These are phyloP conservation scores for Coemansia sp. DNA, from an alignment of 192 early-diverging fungal species.

Conservation along the genomic window DNA sequence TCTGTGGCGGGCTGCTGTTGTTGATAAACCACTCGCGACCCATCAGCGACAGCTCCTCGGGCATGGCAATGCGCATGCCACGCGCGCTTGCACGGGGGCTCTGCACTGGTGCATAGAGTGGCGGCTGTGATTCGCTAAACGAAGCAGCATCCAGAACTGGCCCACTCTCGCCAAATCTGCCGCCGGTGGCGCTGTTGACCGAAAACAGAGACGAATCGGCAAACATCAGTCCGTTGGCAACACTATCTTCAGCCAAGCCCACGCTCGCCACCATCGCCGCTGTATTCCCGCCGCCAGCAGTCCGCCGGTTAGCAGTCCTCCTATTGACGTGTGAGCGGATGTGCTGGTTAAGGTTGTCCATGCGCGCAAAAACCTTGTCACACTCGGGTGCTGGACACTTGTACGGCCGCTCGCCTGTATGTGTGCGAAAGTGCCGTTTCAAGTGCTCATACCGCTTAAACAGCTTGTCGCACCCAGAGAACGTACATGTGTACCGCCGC, in stretches of 20 bases:
- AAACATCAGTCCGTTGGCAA: not conserved
- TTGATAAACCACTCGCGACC: constrained; percentile 20
- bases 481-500: constrained; percentile 42
- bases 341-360: constrained; percentile 70
- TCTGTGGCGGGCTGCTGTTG: not conserved
- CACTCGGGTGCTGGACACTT: constrained; percentile 64
- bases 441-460: constrained; percentile 76
- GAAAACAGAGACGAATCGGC: not conserved
- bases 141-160: not conserved
- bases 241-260: not conserved
- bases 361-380: constrained; percentile 72
- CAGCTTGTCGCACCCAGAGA: constrained; percentile 58
- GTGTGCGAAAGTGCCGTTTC: constrained; percentile 70
- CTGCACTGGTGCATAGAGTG: not conserved
- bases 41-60: constrained; percentile 20
- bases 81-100: not conserved
- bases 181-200: not conserved
- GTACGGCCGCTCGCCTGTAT: constrained; percentile 78
- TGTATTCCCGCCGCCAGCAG: not conserved
- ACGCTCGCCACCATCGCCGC: not conserved
- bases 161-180: not conserved
- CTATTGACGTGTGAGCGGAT: constrained; percentile 57
- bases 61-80: constrained; percentile 25
- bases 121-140: not conserved
- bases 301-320: constrained; percentile 26